phyloP scores from a whole-genome alignment of 2,329 filamentous ascomycete genomes.

The Scleromitrula shiraiana region DNA sequence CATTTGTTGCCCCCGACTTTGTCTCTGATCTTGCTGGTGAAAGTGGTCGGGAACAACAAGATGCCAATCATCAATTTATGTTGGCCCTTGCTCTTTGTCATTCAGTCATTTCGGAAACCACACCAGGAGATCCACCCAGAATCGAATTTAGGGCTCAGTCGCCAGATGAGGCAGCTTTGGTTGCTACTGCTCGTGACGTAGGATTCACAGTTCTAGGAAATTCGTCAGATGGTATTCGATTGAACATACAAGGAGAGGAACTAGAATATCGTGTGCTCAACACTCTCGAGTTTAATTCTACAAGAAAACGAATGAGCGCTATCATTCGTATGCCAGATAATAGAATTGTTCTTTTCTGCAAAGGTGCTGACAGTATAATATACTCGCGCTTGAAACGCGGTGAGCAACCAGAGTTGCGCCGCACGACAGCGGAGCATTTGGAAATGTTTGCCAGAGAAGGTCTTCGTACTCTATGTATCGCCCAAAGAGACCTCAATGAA shows the following conservation, averaged over 20 bases:
- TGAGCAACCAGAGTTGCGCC: conserved; percentile 76
- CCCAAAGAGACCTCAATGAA: conserved; percentile 71
- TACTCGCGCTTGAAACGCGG: conserved; percentile 83
- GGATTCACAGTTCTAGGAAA: conserved; percentile 87
- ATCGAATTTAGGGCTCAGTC: conserved; percentile 97
- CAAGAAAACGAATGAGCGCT: conserved; percentile 93
- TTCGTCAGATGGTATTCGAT: conserved; percentile 68
- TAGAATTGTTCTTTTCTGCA: conserved; percentile 86
- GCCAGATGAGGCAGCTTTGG: conserved; percentile 89
- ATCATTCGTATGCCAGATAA: conserved; percentile 93
- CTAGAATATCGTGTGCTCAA: conserved; percentile 81
- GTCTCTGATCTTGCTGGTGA: conserved; percentile 74
- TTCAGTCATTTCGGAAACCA: conserved; percentile 85
- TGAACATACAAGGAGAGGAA: conserved; percentile 84
- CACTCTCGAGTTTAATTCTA: conserved; percentile 95
- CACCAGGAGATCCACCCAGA: conserved; percentile 80
- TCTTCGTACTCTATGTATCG: conserved; percentile 88
- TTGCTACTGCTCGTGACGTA: conserved; percentile 88
- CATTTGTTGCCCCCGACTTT: conserved; percentile 87
- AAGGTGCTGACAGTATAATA: conserved; percentile 95
- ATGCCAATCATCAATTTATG: conserved; percentile 86
- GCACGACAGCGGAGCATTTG: conserved; percentile 81
- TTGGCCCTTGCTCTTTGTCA: conserved; percentile 91
- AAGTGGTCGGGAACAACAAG: conserved; percentile 66
- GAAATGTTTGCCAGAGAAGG: conserved; percentile 97